Evolutionary conservation across 1,139 yeast species (phyloP).

Genomic region (Ashbya aceris): DNA sequence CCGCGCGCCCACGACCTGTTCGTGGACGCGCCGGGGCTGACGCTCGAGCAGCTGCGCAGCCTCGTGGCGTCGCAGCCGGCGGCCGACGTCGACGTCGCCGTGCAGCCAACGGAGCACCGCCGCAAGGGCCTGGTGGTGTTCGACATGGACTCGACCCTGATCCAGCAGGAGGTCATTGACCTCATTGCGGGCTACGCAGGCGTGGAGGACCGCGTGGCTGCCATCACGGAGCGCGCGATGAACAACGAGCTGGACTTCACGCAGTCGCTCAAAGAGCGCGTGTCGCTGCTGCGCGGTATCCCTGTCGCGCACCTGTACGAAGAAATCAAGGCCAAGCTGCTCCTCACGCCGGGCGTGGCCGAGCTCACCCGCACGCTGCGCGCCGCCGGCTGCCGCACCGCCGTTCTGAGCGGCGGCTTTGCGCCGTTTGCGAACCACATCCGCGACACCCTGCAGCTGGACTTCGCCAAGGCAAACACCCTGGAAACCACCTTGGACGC

Average conservation of each 20-base stretch:
- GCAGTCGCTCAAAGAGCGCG: slow-evolving; percentile 70
- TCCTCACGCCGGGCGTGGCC: slow-evolving; percentile 73
- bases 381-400: slow-evolving; percentile 55
- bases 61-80: slow-evolving; percentile 9
- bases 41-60: slow-evolving; percentile 3
- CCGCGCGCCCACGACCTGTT: slow-evolving; percentile 15
- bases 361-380: slow-evolving; percentile 60
- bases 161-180: slow-evolving; percentile 94
- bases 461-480: slow-evolving; percentile 82
- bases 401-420: slow-evolving; percentile 93
- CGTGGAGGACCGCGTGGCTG: slow-evolving; percentile 65
- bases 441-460: slow-evolving; percentile 57
- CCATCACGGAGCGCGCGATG: slow-evolving; percentile 92
- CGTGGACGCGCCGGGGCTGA: slow-evolving; percentile 5
- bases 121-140: slow-evolving; percentile 69
- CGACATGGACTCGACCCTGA: slow-evolving; percentile 97
- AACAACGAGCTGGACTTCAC: slow-evolving; percentile 91
- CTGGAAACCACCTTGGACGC: slow-evolving; percentile 46
- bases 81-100: slow-evolving; percentile 34
- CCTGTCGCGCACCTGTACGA: slow-evolving; percentile 68
- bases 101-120: slow-evolving; percentile 39
- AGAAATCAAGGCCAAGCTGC: slow-evolving; percentile 58
- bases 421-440: slow-evolving; percentile 77
- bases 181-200: slow-evolving; percentile 83
- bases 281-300: slow-evolving; percentile 69